Evolutionary conservation across 2,329 filamentous ascomycete genomes (phyloP), one percentile per base, ranked within the genome.

Genomic region (Claviceps digitariae): DNA sequence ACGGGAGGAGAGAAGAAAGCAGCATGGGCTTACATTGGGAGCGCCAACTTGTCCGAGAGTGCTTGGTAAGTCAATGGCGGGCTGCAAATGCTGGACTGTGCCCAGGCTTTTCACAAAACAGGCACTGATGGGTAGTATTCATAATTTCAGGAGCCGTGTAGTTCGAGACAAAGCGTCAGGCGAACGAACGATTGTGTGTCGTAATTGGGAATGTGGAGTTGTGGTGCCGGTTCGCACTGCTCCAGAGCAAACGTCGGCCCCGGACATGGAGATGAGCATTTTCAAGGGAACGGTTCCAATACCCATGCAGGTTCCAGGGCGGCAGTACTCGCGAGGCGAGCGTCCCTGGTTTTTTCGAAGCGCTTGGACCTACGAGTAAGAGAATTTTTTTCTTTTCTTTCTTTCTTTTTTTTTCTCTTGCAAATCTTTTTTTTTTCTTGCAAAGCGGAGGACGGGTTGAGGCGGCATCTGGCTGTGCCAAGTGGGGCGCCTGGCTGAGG

Each of bases 181-280:
- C 56, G 69, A 78, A 56, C 79, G 82, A 13, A 95, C 89, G 66
- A 74, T 97, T 57, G 90, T 79, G 57, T 90, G 86, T 67, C 82
- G 87, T 52, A 98, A 97, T 66, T 97, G 91, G 90, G 93, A 97
- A 69, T 95, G 90, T 63, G 93, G 93, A 38, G 87, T 98, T 1
- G 61, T 97, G 25, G 66, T 96, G 43, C 82, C 83, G 10, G 72
- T 86, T 25, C 61, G 62, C 23, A 36, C 48, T 55, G 48, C 57
- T 43, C 21, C 51, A 52, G 36, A 50, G 49, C 48, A 44, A 50
- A 48, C 43, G 55, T 54, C 56, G 57, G 53, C 54, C 50, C 52
- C 51, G 48, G 56, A 57, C 55, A 57, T 62, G 58, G 56, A 57
- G 55, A 57, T 62, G 58, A 52, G 54, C 53, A 68, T 75, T 12